These are phyloP conservation scores for Phytophthora nicotianae DNA, from an alignment of 352 stramenopile genomes.

Conservation along the genomic window DNA sequence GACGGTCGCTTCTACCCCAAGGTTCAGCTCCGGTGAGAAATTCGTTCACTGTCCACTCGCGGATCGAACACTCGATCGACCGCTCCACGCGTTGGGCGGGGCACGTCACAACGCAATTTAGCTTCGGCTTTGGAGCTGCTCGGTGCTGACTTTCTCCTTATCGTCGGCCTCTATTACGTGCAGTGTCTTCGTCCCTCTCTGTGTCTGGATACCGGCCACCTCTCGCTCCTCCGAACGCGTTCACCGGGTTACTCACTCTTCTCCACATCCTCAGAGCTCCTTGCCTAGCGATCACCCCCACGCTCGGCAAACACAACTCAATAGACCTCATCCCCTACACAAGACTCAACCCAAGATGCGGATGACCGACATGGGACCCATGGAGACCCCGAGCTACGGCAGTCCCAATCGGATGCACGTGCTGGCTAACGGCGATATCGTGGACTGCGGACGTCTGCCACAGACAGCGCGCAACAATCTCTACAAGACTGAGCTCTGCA, in stretches of 20 bases:
- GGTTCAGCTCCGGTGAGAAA: slow-evolving; percentile 44
- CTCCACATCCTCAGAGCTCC: not conserved
- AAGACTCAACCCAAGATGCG: slow-evolving; percentile 19
- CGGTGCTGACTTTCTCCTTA: slow-evolving; percentile 1
- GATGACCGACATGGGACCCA: slow-evolving; percentile 40
- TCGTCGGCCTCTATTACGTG: slow-evolving; percentile 16
- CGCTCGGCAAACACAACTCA: slow-evolving; percentile 17
- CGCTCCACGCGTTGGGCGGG: not conserved
- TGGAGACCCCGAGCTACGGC: slow-evolving; percentile 45
- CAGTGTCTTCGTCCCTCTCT: slow-evolving; percentile 10
- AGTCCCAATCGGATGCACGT: slow-evolving; percentile 73
- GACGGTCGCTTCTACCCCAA: slow-evolving; percentile 38
- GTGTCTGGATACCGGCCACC: slow-evolving; percentile 16
- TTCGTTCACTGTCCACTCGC: slow-evolving; percentile 37
- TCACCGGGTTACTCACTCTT: slow-evolving; percentile 1
- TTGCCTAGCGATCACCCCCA: slow-evolving; percentile 14
- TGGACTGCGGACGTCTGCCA: slow-evolving; percentile 79
- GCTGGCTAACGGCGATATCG: slow-evolving; percentile 86
- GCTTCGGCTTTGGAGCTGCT: slow-evolving; percentile 11
- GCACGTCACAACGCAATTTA: slow-evolving; percentile 48
- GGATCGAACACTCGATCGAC: slow-evolving; percentile 15
- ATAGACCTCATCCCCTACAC: slow-evolving; percentile 21
- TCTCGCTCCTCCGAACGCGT: slow-evolving; percentile 23
- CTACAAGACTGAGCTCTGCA: slow-evolving; percentile 93
- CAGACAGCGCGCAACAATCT: slow-evolving; percentile 86